These are phyloP conservation scores for Periconia macrospinosa DNA, from an alignment of 2,329 filamentous ascomycete genomes.

Conservation along the genomic window DNA sequence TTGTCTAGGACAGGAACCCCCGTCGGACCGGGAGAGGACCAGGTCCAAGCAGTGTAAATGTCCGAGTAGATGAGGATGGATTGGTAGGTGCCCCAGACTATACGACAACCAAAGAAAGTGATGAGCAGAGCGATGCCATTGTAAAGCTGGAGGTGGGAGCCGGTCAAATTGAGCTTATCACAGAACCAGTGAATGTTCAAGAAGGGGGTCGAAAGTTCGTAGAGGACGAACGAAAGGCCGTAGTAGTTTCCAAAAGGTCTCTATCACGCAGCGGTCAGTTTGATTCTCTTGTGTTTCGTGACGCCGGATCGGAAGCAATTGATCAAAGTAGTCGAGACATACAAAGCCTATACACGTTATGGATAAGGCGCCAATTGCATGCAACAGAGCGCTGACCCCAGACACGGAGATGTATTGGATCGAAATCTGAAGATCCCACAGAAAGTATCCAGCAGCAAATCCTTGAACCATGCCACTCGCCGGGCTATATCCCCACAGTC, in stretches of 20 bases:
- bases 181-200: conserved; percentile 90
- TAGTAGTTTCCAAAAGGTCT: conserved; percentile 85
- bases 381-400: conserved; percentile 72
- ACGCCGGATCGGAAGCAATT: too few species aligned
- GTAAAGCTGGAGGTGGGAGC: conserved; percentile 71
- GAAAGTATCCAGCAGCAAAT: conserved; percentile 76
- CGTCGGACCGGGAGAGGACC: conserved; percentile 15
- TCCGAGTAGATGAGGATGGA: conserved; percentile 67
- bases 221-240: conserved; percentile 77
- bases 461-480: conserved; percentile 74
- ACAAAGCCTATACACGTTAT: conserved; percentile 82
- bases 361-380: conserved; percentile 71
- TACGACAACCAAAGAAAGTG: conserved; percentile 74
- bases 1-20: conserved; percentile 24
- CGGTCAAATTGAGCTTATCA: conserved; percentile 80
- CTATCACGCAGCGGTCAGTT: conserved; percentile 48
- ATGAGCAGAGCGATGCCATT: conserved; percentile 73
- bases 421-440: conserved; percentile 78
- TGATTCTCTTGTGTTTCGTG: background rate
- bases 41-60: conserved; percentile 56
- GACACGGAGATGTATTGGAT: conserved; percentile 69
- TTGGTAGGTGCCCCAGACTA: conserved; percentile 76
- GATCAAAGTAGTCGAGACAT: conserved; percentile 39
- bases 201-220: conserved; percentile 82
- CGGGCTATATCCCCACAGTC: conserved; percentile 78